These are phyloP conservation scores for Aspergillus bombycis DNA, from an alignment of 2,329 filamentous ascomycete species.

Conservation along the genomic window DNA sequence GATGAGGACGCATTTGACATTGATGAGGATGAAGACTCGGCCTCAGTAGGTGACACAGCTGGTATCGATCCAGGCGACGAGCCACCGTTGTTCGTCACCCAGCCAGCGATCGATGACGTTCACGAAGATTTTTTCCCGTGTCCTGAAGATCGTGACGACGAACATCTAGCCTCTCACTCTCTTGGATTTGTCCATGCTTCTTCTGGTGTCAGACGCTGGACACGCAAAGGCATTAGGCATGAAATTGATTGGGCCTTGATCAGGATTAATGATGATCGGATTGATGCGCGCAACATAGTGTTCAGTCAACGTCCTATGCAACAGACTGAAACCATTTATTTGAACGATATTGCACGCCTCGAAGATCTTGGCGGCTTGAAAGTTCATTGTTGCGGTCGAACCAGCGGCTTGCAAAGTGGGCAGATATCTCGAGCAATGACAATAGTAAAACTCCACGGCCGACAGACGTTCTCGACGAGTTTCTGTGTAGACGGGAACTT, in stretches of 20 bases:
- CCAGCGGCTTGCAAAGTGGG: slow-evolving; percentile 79
- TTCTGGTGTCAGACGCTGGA: slow-evolving; percentile 80
- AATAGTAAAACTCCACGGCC: slow-evolving; percentile 84
- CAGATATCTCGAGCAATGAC: slow-evolving; percentile 76
- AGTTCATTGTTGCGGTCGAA: slow-evolving; percentile 87
- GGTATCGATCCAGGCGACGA: slow-evolving; percentile 76
- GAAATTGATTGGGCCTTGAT: slow-evolving; percentile 97
- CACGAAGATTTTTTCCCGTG: slow-evolving; percentile 79
- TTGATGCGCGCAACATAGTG: slow-evolving; percentile 73
- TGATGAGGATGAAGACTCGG: slow-evolving; percentile 59
- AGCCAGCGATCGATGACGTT: slow-evolving; percentile 87
- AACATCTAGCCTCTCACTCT: slow-evolving; percentile 79
- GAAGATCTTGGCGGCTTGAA: slow-evolving; percentile 69
- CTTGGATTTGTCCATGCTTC: slow-evolving; percentile 87
- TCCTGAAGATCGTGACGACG: slow-evolving; percentile 74
- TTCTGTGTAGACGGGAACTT: slow-evolving; percentile 66
- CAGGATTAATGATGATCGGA: slow-evolving; percentile 71
- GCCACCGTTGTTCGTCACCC: slow-evolving; percentile 79
- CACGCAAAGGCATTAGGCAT: slow-evolving; percentile 72
- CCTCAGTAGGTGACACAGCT: slow-evolving; percentile 71
- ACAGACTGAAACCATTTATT: slow-evolving; percentile 44
- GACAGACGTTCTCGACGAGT: slow-evolving; percentile 75
- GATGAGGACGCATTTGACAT: slow-evolving; percentile 54
- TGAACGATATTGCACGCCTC: slow-evolving; percentile 60
- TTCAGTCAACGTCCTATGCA: slow-evolving; percentile 44